Evolutionary conservation across 1,284 basidiomycete species (phyloP).

Genomic region (Nidula niveotomentosa): DNA sequence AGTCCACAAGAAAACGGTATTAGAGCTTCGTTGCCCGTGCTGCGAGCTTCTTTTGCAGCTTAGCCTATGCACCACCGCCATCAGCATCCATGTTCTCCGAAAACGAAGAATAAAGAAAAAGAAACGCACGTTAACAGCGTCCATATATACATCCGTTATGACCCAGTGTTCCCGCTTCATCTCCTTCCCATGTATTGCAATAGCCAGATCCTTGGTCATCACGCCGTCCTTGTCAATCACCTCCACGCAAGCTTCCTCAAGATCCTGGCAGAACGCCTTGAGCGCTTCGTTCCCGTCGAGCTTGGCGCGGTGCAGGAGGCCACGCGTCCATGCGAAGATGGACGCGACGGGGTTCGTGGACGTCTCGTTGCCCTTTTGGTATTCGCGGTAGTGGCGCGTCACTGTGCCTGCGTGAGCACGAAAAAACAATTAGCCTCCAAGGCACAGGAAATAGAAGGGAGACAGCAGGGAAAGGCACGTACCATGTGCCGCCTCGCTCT

Average conservation of each 20-base stretch:
- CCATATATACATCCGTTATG: conserved; percentile 88
- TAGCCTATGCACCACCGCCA: conserved; percentile 35
- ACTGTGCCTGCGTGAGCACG: conserved; percentile 57
- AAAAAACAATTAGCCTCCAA: not conserved
- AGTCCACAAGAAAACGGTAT: not conserved
- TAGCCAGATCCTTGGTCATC: conserved; percentile 97
- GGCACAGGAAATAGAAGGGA: no score
- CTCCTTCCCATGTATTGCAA: conserved; percentile 92
- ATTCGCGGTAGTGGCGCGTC: conserved; percentile 96
- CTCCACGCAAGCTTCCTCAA: conserved; percentile 91
- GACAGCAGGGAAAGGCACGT: conserved; percentile 14
- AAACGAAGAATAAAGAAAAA: not conserved
- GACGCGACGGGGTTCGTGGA: conserved; percentile 98
- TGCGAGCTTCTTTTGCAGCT: conserved; percentile 51
- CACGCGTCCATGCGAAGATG: conserved; percentile 99
- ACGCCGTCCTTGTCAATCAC: conserved; percentile 88
- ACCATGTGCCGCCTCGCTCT: conserved; percentile 93
- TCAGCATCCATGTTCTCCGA: conserved; percentile 1
- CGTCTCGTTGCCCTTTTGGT: conserved; percentile 95
- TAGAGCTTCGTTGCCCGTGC: conserved; percentile 14
- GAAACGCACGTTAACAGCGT: conserved; percentile 75
- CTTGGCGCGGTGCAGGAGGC: conserved; percentile 91
- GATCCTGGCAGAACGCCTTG: conserved; percentile 72
- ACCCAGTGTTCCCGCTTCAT: conserved; percentile 96
- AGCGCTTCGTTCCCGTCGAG: conserved; percentile 85